phyloP scores from a whole-genome alignment of 78 protist genomes.

The Diacronema lutheri region DNA sequence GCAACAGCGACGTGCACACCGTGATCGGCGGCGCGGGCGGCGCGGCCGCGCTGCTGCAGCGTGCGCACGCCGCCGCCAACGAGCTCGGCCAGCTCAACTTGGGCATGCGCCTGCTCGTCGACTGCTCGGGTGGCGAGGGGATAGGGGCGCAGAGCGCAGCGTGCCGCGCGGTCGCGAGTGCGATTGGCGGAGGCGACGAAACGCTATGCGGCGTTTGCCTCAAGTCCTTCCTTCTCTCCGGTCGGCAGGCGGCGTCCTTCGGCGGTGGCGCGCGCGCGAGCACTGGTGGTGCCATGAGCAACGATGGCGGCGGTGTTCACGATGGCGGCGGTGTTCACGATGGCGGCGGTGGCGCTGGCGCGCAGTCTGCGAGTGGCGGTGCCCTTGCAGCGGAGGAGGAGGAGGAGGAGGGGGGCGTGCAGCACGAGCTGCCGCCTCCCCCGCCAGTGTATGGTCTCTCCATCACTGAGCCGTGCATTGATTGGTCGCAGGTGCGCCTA shows the following conservation, averaged over 20 bases:
- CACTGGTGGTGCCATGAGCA: too few relatives aligned
- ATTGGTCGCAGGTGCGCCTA: too few relatives aligned
- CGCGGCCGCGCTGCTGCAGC: not conserved
- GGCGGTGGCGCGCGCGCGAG: too few relatives aligned
- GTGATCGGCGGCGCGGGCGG: not conserved
- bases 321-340: too few relatives aligned
- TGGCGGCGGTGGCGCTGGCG: too few relatives aligned
- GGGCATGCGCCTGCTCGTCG: not conserved
- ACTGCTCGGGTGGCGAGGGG: too few relatives aligned
- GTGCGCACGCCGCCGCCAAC: too few relatives aligned
- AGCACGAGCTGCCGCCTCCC: not conserved
- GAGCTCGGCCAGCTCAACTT: not conserved
- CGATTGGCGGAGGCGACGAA: not conserved
- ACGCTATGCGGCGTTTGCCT: not conserved
- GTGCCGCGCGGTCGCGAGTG: not conserved
- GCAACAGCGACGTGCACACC: conserved; percentile 34
- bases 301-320: too few relatives aligned
- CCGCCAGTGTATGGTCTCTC: not conserved
- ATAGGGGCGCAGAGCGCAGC: not conserved
- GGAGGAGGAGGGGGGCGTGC: too few relatives aligned
- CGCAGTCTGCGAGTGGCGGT: too few relatives aligned
- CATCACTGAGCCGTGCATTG: not conserved
- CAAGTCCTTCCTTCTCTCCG: not conserved
- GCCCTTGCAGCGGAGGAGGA: too few relatives aligned
- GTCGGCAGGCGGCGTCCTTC: not conserved